Percentiles rank a stretch among this genome's conserved stretches.
These are phyloP conservation scores for Teratosphaeria gauchensis DNA, from an alignment of 2,329 filamentous ascomycete species.

Conservation along the genomic window DNA sequence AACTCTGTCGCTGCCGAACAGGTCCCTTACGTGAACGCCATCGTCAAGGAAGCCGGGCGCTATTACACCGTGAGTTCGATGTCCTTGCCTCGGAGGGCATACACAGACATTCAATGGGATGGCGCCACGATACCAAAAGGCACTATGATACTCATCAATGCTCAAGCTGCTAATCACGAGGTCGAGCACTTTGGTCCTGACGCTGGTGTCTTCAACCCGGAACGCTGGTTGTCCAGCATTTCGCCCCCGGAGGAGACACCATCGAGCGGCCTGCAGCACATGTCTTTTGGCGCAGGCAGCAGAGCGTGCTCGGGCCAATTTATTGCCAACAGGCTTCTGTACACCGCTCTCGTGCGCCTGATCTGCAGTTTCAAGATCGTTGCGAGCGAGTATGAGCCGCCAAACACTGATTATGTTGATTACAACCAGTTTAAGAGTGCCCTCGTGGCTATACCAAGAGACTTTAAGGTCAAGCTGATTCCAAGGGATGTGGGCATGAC, in stretches of 20 bases:
- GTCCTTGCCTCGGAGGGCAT: conserved; percentile 43
- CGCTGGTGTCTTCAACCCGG: conserved; percentile 39
- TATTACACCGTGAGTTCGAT: conserved; percentile 47
- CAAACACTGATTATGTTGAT: conserved; percentile 53
- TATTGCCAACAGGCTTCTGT: conserved; percentile 43
- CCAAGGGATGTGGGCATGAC: conserved; percentile 37
- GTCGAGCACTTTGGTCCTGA: conserved; percentile 40
- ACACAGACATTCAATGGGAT: conserved; percentile 42
- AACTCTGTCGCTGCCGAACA: conserved; percentile 37
- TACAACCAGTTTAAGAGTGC: conserved; percentile 53
- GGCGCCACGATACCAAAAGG: conserved; percentile 42
- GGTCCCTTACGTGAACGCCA: conserved; percentile 39
- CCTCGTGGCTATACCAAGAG: conserved; percentile 49
- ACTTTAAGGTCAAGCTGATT: conserved; percentile 49
- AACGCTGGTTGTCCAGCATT: conserved; percentile 37
- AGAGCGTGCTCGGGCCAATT: conserved; percentile 44
- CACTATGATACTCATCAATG: conserved; percentile 48
- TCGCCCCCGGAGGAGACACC: conserved; percentile 27
- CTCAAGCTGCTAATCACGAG: conserved; percentile 47
- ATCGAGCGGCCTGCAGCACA: conserved; percentile 28
- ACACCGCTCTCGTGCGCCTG: conserved; percentile 41
- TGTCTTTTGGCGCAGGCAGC: conserved; percentile 45
- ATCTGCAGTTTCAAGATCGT: conserved; percentile 43
- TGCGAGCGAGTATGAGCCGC: conserved; percentile 39
- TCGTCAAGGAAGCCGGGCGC: conserved; percentile 44